A percentile compares a stretch with the other conserved stretches of the same genome.
Conservation (phyloP, 768 basidiomycete species). For the Russula foetens region DNA sequence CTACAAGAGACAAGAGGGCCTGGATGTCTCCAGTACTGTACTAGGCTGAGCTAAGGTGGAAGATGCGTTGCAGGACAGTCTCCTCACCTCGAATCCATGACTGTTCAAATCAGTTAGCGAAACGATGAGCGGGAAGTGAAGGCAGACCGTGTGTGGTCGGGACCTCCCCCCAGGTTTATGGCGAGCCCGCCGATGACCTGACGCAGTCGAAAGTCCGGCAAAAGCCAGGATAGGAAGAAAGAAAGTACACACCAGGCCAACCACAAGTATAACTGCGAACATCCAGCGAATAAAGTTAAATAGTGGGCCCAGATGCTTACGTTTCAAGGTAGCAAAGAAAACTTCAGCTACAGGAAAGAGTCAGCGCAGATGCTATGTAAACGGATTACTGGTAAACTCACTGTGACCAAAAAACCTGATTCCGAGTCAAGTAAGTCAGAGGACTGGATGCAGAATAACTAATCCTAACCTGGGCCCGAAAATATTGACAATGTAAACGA, state of each 20-base stretch:
- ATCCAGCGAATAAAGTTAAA: neutral
- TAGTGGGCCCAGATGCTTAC: neutral
- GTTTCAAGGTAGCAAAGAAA: slow-evolving; percentile 18
- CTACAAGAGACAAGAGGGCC: slow-evolving; percentile 17
- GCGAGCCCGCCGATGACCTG: slow-evolving; percentile 19
- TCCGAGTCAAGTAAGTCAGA: neutral
- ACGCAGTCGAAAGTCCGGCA: neutral
- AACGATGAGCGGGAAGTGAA: neutral
- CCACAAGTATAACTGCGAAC: slow-evolving; percentile 18
- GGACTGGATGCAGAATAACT: neutral
- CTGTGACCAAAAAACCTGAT: slow-evolving; percentile 17
- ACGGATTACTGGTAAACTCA: neutral
- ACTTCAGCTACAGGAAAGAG: slow-evolving; percentile 6
- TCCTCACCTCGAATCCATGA: slow-evolving; percentile 16
- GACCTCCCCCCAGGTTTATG: slow-evolving; percentile 17
- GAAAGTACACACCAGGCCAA: slow-evolving; percentile 12
- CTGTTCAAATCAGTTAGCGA: neutral
- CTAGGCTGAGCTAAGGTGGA: neutral
- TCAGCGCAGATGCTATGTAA: neutral
- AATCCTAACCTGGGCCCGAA: slow-evolving; percentile 8
- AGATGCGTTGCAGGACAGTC: neutral
- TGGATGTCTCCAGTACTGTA: slow-evolving; percentile 18
- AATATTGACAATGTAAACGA: slow-evolving; percentile 11
- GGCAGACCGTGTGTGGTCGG: slow-evolving; percentile 18
- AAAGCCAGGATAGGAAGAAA: neutral